Evolutionary conservation across 2,329 filamentous ascomycete species (phyloP).

Genomic region (Fusarium drepaniforme): DNA sequence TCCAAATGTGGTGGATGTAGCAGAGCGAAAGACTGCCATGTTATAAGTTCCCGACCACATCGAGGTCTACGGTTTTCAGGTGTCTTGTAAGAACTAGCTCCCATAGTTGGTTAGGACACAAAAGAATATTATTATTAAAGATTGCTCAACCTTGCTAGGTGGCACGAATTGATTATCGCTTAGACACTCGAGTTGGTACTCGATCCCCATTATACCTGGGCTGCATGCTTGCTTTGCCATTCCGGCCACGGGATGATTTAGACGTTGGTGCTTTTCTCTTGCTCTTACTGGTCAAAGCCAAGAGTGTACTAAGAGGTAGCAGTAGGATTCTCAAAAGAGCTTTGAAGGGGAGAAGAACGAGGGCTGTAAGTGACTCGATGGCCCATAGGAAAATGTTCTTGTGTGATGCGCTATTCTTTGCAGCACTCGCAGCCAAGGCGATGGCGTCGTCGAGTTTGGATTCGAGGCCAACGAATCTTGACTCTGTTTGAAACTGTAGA

Average conservation of each 20-base stretch:
- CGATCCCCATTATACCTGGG: conserved; percentile 52
- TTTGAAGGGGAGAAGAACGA: conserved; percentile 58
- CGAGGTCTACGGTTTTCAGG: neutral
- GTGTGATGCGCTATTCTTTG: conserved; percentile 59
- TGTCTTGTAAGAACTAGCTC: neutral
- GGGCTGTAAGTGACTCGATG: conserved; percentile 50
- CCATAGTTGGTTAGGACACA: neutral
- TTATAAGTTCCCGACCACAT: neutral
- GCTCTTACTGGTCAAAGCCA: conserved; percentile 50
- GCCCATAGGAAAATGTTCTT: conserved; percentile 53
- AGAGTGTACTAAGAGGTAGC: conserved; percentile 57
- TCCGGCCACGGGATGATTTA: conserved; percentile 40
- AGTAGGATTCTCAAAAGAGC: conserved; percentile 54
- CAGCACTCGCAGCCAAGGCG: conserved; percentile 82
- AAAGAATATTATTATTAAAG: conserved; percentile 15
- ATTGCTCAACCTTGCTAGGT: neutral
- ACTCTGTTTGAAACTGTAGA: conserved; percentile 81
- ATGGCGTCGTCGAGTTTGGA: conserved; percentile 80
- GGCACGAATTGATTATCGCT: conserved; percentile 35
- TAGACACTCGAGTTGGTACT: conserved; percentile 50
- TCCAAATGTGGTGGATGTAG: neutral
- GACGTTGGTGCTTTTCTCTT: conserved; percentile 45
- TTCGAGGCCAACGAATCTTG: conserved; percentile 79
- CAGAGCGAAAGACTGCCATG: neutral
- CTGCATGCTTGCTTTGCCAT: conserved; percentile 42